Evolutionary conservation across 78 protist genomes (phyloP), one percentile per base, ranked within the genome.

Genomic region (Tieghemostelium lacteum): DNA sequence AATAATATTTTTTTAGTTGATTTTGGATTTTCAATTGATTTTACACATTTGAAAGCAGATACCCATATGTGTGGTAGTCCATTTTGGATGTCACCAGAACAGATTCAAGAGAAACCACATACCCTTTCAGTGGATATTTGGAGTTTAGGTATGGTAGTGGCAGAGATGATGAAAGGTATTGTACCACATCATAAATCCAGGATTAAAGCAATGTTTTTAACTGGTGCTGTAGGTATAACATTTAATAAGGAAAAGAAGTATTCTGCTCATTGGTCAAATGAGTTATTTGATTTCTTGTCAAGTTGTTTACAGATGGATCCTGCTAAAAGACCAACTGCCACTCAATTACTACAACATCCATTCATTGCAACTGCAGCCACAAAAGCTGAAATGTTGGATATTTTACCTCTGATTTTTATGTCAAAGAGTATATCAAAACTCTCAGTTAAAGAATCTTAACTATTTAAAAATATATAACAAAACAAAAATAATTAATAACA

Each of bases 221-320:
- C 72, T 5, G 75, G 77, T 8, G n/a, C 76, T 19, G 78, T 40
- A 4, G 91, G 91, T 33, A 60, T 83, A 29, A 83, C 49, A 42
- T 83, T 83, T 45, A 50, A 76, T 16, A 50, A 70, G 37, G 91
- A 83, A 17, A 83, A 83, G 45, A 83, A 69, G 49, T 83, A 57
- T 36, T 26, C 65, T 69, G 63, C 77, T 22, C 91, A 83, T 58
- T 88, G 93, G 93, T 74, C 87, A 0, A 67, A 34, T 4, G 93
- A 88, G 17, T 73, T 91, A 76, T 80, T 74, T 63, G 89, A 91
- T 24, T 91, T 91, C 36, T 54, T 91, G n/a, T 55, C 28, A 2
- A 7, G 7, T 42, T 91, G 94, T 26, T n/a, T 91, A 3, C 94
- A 91, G 49, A 62, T 69, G 65, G 94, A 91, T 36, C 85, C 94